These are phyloP conservation scores for Suillus americanus DNA, from an alignment of 768 basidiomycete species.

Conservation along the genomic window DNA sequence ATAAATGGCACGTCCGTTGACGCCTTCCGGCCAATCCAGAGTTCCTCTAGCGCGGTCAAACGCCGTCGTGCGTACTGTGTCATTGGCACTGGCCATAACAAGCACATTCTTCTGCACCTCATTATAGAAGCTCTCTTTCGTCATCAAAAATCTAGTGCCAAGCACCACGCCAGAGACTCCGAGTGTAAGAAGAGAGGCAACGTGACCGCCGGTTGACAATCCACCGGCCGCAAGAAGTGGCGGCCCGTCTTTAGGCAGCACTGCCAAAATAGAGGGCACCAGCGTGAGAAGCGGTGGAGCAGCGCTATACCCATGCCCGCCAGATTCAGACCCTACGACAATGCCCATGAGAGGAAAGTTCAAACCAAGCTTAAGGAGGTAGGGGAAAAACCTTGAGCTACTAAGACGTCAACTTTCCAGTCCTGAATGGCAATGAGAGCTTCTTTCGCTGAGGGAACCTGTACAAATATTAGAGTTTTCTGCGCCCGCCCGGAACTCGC, in stretches of 20 bases:
- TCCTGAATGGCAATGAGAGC: constrained; percentile 57
- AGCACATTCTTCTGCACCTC: constrained; percentile 54
- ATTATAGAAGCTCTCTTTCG: constrained; percentile 61
- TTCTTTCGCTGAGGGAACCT: constrained; percentile 60
- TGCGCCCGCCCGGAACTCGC: constrained; percentile 35
- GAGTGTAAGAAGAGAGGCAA: constrained; percentile 62
- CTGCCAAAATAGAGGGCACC: constrained; percentile 52
- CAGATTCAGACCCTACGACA: constrained; percentile 68
- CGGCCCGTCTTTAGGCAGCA: constrained; percentile 41
- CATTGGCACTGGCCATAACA: constrained; percentile 41
- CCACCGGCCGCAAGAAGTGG: constrained; percentile 77
- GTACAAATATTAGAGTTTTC: constrained; percentile 60
- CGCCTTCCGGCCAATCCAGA: constrained; percentile 56
- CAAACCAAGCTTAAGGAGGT: constrained; percentile 1
- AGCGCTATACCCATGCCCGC: constrained; percentile 66
- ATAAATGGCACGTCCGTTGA: constrained; percentile 53
- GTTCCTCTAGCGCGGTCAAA: constrained; percentile 61
- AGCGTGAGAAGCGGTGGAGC: constrained; percentile 63
- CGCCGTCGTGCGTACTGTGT: constrained; percentile 58
- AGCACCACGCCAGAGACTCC: constrained; percentile 69
- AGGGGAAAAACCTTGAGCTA: constrained; percentile 65
- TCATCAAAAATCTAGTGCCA: constrained; percentile 75
- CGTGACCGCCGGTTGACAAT: constrained; percentile 58
- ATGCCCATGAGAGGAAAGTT: constrained; percentile 7
- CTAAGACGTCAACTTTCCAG: constrained; percentile 74